These are phyloP conservation scores for Colletotrichum siamense DNA, from an alignment of 2,329 filamentous ascomycete genomes.

Conservation along the genomic window DNA sequence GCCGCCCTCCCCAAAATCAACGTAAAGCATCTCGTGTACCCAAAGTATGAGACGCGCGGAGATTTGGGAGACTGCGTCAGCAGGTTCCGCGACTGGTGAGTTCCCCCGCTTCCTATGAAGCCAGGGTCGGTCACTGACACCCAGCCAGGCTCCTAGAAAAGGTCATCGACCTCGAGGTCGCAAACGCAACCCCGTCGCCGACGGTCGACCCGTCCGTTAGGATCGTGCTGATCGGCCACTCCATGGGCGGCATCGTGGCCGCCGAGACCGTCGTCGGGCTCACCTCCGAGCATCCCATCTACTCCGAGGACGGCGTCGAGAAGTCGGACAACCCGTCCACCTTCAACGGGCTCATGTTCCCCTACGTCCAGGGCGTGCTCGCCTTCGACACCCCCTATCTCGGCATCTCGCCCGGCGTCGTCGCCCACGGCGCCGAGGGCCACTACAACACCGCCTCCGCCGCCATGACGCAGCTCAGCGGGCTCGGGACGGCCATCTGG, in stretches of 20 bases:
- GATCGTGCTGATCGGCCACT: conserved; percentile 84
- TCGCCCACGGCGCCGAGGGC: conserved; percentile 86
- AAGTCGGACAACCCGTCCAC: conserved; percentile 34
- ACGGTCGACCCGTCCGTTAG: conserved; percentile 86
- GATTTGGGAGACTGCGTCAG: conserved; percentile 75
- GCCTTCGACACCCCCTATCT: conserved; percentile 95
- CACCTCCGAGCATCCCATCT: conserved; percentile 59
- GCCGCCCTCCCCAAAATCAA: conserved; percentile 72
- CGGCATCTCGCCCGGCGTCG: conserved; percentile 79
- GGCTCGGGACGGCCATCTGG: conserved; percentile 73
- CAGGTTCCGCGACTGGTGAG: conserved; percentile 77
- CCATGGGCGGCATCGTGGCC: conserved; percentile 92
- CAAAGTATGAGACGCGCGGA: conserved; percentile 81
- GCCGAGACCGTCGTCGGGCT: conserved; percentile 85
- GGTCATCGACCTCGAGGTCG: conserved; percentile 93
- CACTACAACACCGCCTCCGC: conserved; percentile 79
- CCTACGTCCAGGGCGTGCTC: conserved; percentile 87
- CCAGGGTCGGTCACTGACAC: not conserved
- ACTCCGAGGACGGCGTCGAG: conserved; percentile 47
- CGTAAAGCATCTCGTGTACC: conserved; percentile 75
- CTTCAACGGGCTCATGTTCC: conserved; percentile 81
- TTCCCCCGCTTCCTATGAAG: not conserved
- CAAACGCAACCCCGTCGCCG: conserved; percentile 78
- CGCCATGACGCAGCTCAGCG: conserved; percentile 70
- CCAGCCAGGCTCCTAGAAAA: conserved; percentile 78